Evolutionary conservation across 129 eudicot species (phyloP), one percentile per base, ranked within the genome.

Genomic region (Ambrosia artemisiifolia): DNA sequence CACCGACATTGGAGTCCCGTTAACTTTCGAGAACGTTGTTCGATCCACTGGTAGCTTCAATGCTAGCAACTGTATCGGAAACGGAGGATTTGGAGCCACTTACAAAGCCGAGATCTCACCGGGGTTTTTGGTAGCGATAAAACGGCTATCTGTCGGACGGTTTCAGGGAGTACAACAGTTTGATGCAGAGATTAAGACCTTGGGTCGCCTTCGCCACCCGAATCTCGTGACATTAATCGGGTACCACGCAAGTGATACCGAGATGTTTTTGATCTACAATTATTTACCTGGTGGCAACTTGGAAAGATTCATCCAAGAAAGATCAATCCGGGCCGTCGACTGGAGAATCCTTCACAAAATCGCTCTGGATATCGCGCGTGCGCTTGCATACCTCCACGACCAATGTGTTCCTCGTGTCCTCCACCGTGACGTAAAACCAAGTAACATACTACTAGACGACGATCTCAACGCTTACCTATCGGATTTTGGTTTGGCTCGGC

Each of bases 381-480:
- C 98, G 0, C 89, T 92, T 2, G 95, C 96, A 2, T 92, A 92
- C 74, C 87, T 92, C 20, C 98, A 92, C 65, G 98, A 92, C 50
- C 95, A 87, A 57, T 92, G 98, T 34, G 96, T 87, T 9, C 98
- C 98, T 2, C 91, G 98, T 66, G 98, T 92, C 3, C 89, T 92
- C 18, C 98, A 92, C 54, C 87, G 98, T 11, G 98, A 92, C 63
- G 98, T 92, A 68, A 92, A 92, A 69, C 96, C 98, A 0, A 92
- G 98, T 72, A 92, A 92, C 44, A 92, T 92, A 42, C 59, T 92
- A 61, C 74, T 92, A 33, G 98, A 92, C 32, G 93, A 92, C 36
- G 95, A 92, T 28, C 65, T 79, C 63, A 92, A 85, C 28, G 98
- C 96, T 14, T 92, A 92, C 63, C 68, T 92, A 6, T 92, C 98